Evolutionary conservation across 345 rosid species (phyloP), one percentile per base, ranked within the genome.

Genomic region (Carallia pectinifolia): DNA sequence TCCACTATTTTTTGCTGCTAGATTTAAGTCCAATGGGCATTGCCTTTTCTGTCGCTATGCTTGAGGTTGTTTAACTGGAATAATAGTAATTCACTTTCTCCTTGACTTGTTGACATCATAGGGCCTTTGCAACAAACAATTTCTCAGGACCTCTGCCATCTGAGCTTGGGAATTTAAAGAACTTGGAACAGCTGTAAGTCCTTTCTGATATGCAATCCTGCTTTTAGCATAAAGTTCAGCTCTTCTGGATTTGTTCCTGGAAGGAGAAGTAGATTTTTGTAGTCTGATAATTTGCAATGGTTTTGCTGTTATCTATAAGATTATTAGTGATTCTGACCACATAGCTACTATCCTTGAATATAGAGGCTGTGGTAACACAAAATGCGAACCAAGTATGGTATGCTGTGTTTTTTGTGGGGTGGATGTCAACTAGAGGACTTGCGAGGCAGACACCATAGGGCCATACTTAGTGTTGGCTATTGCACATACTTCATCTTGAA

Each of bases 111-210:
- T 70, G 27, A 65, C 60, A 36, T 65, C 58, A 67, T 69, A 90
- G 97, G 39, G 58, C 61, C 9, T 36, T 92, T 55, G 80, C 79
- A 62, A 48, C 86, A 33, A 92, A 92, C 79, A 88, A 87, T 72
- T 90, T 90, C 73, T 81, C 88, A 7, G 96, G 96, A 67, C 50
- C 84, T 71, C 75, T 90, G 56, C 97, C 92, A 15, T 54, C 75
- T 19, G 88, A 81, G 81, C 85, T 91, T 71, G 96, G 93, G n/a
- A 82, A 53, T 48, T 84, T 87, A 39, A 65, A 66, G 12, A 83
- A 75, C 61, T 79, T 91, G 61, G 62, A 76, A 58, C 58, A 86
- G 66, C 15, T 89, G 97, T 91, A 82, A 83, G 92, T 84, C 53
- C n/a, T 61, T 30, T 19, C 37, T 60, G 33, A 9, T 18, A 6